Conservation (phyloP, 257 asterid species). For the Apocynum venetum region DNA sequence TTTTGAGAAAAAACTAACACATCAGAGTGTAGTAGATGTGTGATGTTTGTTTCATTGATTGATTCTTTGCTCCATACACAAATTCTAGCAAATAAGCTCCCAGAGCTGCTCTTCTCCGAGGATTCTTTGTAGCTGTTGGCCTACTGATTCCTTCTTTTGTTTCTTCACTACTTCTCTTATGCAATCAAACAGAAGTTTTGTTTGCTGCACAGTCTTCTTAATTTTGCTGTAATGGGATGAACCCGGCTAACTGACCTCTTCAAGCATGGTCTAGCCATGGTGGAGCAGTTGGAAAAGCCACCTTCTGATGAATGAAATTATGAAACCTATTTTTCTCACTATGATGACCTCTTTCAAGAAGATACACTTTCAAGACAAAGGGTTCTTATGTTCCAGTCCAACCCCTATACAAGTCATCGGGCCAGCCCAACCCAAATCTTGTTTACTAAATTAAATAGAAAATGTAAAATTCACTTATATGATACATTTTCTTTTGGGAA, state of each 20-base stretch:
- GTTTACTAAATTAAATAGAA: no score
- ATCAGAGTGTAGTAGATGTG: slow-evolving; percentile 32
- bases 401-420: no score
- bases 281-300: background rate
- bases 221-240: slow-evolving; percentile 41
- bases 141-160: slow-evolving; percentile 23
- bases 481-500: no score
- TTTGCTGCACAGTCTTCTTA: slow-evolving; percentile 50
- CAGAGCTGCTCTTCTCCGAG: slow-evolving; percentile 63
- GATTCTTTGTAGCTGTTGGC: slow-evolving; percentile 33
- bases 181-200: slow-evolving; percentile 59
- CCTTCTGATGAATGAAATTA: background rate
- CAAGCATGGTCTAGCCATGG: slow-evolving; percentile 9
- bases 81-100: slow-evolving; percentile 53
- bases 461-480: no score
- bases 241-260: slow-evolving; percentile 27
- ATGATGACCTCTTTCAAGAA: slow-evolving; percentile 41
- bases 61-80: slow-evolving; percentile 70
- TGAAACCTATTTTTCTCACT: slow-evolving; percentile 10
- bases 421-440: no score
- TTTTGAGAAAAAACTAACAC: slow-evolving; percentile 33
- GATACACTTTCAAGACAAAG: slow-evolving; percentile 50
- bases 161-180: slow-evolving; percentile 54
- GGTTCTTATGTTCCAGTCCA: slow-evolving; percentile 38
- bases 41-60: slow-evolving; percentile 37